These are phyloP conservation scores for Calonectria multiphialidica DNA, from an alignment of 2,329 filamentous ascomycete species.

Conservation along the genomic window DNA sequence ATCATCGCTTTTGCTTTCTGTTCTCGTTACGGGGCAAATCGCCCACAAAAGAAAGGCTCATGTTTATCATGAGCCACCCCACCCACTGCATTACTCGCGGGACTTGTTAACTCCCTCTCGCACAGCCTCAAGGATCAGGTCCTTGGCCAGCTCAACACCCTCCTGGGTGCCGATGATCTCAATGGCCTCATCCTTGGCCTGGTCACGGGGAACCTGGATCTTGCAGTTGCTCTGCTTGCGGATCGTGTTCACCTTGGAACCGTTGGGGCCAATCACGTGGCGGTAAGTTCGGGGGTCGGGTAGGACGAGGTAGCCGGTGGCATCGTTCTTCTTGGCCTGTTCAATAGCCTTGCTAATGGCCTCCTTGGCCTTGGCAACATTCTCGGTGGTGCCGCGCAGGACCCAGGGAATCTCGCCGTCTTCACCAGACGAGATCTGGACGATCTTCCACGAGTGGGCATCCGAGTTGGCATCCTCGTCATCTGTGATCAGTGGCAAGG, in stretches of 20 bases:
- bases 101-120: conserved; percentile 64
- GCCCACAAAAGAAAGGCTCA: background rate
- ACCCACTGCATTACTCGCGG: conserved; percentile 41
- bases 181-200: conserved; percentile 83
- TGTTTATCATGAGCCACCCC: background rate
- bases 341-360: conserved; percentile 80
- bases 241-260: conserved; percentile 92
- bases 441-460: conserved; percentile 85
- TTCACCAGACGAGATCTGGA: conserved; percentile 72
- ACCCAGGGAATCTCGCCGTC: conserved; percentile 89
- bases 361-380: conserved; percentile 84
- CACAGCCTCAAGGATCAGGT: conserved; percentile 89
- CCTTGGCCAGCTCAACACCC: conserved; percentile 87
- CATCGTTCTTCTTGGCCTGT: conserved; percentile 75
- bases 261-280: conserved; percentile 88
- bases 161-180: conserved; percentile 86
- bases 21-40: conserved; percentile 5
- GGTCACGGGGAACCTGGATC: conserved; percentile 91
- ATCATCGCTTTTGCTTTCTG: conserved; percentile 13
- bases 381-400: conserved; percentile 82
- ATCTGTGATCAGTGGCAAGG: conserved; percentile 93
- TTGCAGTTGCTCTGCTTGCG: conserved; percentile 92
- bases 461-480: conserved; percentile 74
- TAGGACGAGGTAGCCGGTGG: conserved; percentile 88
- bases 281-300: conserved; percentile 92